Evolutionary conservation across 768 basidiomycete species (phyloP), one percentile per base, ranked within the genome.

Genomic region (Agaricus subrufescens): DNA sequence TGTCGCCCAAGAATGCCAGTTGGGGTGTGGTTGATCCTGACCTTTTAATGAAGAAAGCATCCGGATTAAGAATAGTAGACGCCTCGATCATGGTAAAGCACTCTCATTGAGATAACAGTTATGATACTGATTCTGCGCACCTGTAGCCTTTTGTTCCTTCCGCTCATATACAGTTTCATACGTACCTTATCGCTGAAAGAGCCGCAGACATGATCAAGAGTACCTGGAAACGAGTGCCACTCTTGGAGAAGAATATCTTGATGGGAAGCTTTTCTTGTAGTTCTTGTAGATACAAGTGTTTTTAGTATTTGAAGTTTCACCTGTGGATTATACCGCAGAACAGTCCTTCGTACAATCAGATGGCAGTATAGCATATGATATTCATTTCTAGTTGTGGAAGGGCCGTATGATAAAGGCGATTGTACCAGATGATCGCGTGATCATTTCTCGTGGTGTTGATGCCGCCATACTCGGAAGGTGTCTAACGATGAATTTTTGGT

Each of bases 21-120:
- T 65, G 47, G 12, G 75, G 73, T 2, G 75, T 74, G 11, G 69
- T 75, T 3, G 67, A 74, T 58, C 68, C 74, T 11, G 66, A 74
- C 58, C 59, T 77, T 38, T 58, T 48, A 34, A 69, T 76, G 1
- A 75, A 76, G 58, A 67, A 68, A 1, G 64, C 67, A 1, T 40
- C 42, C 7, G 74, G 70, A 7, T 54, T 76, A 50, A 64, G 75
- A 4, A 60, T 76, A 19, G 70, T 77, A 6, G 73, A 77, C 62
- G 70, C 70, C 5, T 73, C 72, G 14, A 63, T 66, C 54, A 58
- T 69, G 58, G 74, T 71, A 51, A 51, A 31, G 70, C 58, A 47
- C 44, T 42, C 14, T 27, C 29, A 25, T 44, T 11, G 43, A 52
- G 9, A 15, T 27, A 12, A 46, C 7, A 25, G 11, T 26, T 30